Conservation (phyloP, 805 yeast species). For the Wickerhamomyces canadensis region DNA sequence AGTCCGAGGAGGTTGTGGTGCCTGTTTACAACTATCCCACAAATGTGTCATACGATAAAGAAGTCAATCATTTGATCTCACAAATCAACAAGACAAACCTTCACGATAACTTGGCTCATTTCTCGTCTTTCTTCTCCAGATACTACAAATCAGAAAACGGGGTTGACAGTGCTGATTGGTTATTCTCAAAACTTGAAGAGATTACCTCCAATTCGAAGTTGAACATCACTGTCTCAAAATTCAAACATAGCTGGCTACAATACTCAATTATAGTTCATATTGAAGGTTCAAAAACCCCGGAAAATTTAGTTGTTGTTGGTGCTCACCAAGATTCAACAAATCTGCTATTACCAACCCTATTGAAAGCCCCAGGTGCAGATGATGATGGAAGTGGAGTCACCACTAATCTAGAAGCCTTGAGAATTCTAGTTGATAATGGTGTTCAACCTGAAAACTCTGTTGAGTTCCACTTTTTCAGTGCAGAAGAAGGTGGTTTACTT, state of each 20-base stretch:
- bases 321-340: slow-evolving; percentile 88
- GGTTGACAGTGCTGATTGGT: slow-evolving; percentile 61
- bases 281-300: slow-evolving; percentile 39
- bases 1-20: slow-evolving; percentile 17
- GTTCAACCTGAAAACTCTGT: slow-evolving; percentile 63
- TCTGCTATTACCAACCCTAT: slow-evolving; percentile 57
- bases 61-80: slow-evolving; percentile 36
- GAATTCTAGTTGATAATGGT: slow-evolving; percentile 43
- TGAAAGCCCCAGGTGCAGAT: slow-evolving; percentile 91
- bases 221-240: slow-evolving; percentile 38
- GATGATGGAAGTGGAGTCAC: slow-evolving; percentile 90
- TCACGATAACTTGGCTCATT: slow-evolving; percentile 48
- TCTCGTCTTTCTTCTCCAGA: slow-evolving; percentile 69
- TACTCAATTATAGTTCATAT: slow-evolving; percentile 66
- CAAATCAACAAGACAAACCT: slow-evolving; percentile 43
- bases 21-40: slow-evolving; percentile 47
- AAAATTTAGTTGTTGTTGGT: slow-evolving; percentile 63
- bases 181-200: slow-evolving; percentile 48
- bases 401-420: slow-evolving; percentile 68
- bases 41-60: slow-evolving; percentile 28
- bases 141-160: slow-evolving; percentile 75
- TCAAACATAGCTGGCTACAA: slow-evolving; percentile 76
- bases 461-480: slow-evolving; percentile 93
- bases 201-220: slow-evolving; percentile 24
- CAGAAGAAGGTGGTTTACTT: slow-evolving; percentile 87